Base-by-base conservation (phyloP, 2,329 filamentous ascomycete genomes). In the Trichoderma sp. region DNA sequence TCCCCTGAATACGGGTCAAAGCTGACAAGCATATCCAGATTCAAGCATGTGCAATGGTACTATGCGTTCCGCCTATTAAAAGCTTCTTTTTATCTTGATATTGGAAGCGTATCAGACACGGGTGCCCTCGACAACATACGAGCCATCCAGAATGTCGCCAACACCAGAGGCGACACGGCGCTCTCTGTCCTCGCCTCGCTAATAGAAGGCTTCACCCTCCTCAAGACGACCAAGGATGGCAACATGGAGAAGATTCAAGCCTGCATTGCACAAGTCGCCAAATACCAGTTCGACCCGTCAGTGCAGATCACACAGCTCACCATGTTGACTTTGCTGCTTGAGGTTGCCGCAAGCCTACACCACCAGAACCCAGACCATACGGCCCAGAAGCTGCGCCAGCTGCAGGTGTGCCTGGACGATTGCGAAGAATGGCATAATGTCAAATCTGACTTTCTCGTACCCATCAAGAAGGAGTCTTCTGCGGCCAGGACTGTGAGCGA, bases 51-150 rank as follows among this genome's bases (percentile, higher is more conserved):
- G 9, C 87, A 90, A 64, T 95, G 93, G 93, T 86, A 91, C 17
- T 95, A 95, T 78, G 91, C 91, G 0, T 92, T 95, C 76, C 89
- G 92, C 8, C 89, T 95, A 59, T 81, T 95, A 15, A 92, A 93
- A 74, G 88, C 91, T 0, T 89, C 91, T 0, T 87, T 94, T 59
- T 88, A 91, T 72, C 82, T 93, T 64, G 87, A 92, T 75, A 85
- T 86, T 61, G 84, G 87, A 5, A 88, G 84, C 57, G 85, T 87
- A 11, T 85, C 88, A 13, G 93, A 95, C 72, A 84, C 85, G 1
- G 85, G 88, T 62, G 86, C 90, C 0, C 81, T 94, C 3, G 90
- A 93, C 23, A 92, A 93, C 74, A 83, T 95, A n/a, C 87, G 88
- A 67, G 85, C 86, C 30, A 89, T 94, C 32, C 83, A 86, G 3